These are phyloP conservation scores for Drechslerella coelobrocha DNA, from an alignment of 2,329 filamentous ascomycete genomes.

Conservation along the genomic window DNA sequence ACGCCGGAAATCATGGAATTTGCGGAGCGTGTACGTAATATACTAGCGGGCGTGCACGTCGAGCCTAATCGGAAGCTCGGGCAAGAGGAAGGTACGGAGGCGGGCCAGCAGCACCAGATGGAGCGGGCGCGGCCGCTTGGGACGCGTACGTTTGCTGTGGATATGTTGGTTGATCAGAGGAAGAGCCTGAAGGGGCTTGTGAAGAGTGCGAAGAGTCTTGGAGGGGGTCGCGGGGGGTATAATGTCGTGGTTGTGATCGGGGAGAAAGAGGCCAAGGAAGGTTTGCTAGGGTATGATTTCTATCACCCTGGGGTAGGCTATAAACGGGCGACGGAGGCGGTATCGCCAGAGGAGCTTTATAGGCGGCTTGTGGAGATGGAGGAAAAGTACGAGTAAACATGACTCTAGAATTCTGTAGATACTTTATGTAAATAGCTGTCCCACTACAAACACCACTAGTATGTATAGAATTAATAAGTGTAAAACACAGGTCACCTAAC, in stretches of 20 bases:
- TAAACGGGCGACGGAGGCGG: slow-evolving; percentile 15
- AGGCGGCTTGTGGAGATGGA: slow-evolving; percentile 52
- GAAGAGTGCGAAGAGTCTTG: slow-evolving; percentile 68
- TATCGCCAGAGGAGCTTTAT: slow-evolving; percentile 51
- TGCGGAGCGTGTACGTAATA: slow-evolving; percentile 58
- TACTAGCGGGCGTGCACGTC: slow-evolving; percentile 61
- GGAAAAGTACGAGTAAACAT: slow-evolving; percentile 30
- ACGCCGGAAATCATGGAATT: slow-evolving; percentile 64
- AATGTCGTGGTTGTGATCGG: slow-evolving; percentile 77
- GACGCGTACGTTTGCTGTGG: slow-evolving; percentile 61
- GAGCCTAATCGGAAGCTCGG: slow-evolving; percentile 63
- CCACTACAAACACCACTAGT: background rate
- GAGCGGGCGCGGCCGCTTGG: slow-evolving; percentile 36
- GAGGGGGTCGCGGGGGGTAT: slow-evolving; percentile 66
- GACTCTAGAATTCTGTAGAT: background rate
- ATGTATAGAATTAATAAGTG: background rate
- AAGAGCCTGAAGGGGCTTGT: slow-evolving; percentile 73
- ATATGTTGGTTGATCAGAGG: slow-evolving; percentile 70
- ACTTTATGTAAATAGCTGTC: too few species aligned
- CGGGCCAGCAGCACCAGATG: background rate
- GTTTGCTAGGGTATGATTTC: slow-evolving; percentile 63
- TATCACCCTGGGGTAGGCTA: slow-evolving; percentile 15
- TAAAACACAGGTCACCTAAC: too few species aligned
- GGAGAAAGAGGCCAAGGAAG: slow-evolving; percentile 67
- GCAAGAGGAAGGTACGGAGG: slow-evolving; percentile 4